phyloP scores from a whole-genome alignment of 768 basidiomycete species.

The Termitomyces bulborhizus region DNA sequence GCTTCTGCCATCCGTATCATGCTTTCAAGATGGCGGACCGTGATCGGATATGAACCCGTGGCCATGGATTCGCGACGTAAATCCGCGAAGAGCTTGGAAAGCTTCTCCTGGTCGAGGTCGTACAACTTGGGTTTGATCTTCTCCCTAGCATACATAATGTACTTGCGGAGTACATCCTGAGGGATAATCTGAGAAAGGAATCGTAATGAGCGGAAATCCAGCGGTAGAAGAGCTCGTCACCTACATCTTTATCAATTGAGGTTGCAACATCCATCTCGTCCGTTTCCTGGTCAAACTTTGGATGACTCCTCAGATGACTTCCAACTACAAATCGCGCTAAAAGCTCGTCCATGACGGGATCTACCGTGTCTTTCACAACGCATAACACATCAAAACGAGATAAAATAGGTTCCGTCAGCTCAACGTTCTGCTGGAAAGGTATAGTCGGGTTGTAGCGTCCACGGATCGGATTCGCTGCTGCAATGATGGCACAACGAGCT shows the following conservation, averaged over 20 bases:
- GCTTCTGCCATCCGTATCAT: slow-evolving; percentile 99
- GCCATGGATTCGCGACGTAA: slow-evolving; percentile 93
- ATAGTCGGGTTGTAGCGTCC: slow-evolving; percentile 98
- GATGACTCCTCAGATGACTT: slow-evolving; percentile 91
- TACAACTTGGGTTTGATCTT: slow-evolving; percentile 89
- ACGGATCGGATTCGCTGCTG: slow-evolving; percentile 95
- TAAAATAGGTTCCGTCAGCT: slow-evolving; percentile 95
- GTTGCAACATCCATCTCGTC: slow-evolving; percentile 97
- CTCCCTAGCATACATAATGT: slow-evolving; percentile 98
- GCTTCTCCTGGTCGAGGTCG: slow-evolving; percentile 93
- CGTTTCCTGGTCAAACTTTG: slow-evolving; percentile 76
- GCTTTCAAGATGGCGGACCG: slow-evolving; percentile 94
- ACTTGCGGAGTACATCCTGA: slow-evolving; percentile 93
- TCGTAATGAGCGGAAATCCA: background rate
- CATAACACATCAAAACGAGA: slow-evolving; percentile 98
- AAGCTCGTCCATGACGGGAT: slow-evolving; percentile 95
- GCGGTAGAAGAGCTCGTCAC: background rate
- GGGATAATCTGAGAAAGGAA: slow-evolving; percentile 71
- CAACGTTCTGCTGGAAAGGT: slow-evolving; percentile 97
- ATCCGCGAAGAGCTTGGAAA: slow-evolving; percentile 90
- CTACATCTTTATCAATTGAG: slow-evolving; percentile 82
- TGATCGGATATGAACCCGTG: slow-evolving; percentile 98
- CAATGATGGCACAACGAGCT: slow-evolving; percentile 95
- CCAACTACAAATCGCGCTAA: slow-evolving; percentile 98
- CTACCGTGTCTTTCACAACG: slow-evolving; percentile 96